Base-by-base conservation (phyloP, 176 grass and related monocot genomes). In the Musa itinerans region DNA sequence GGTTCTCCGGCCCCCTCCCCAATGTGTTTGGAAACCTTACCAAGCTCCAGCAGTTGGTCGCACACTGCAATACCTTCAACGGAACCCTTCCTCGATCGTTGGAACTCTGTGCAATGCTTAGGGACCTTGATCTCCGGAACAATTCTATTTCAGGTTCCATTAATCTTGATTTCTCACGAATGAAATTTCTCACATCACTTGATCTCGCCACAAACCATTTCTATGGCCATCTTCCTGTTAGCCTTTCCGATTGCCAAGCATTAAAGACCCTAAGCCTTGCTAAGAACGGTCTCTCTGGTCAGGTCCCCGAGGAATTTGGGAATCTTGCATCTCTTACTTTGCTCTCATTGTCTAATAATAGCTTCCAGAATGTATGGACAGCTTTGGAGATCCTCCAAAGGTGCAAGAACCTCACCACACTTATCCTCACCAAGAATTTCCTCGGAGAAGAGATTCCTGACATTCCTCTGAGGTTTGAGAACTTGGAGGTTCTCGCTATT, bases 291-390 rank as follows among this genome's bases (percentile, higher is more conserved):
- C 72, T 93, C 11, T 92, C 80, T 0, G 93, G 93, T 72, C 74
- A 90, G 69, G 16, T 97, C 61, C 93, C 93, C 0, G 48, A 82
- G 48, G 81, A 70, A 24, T 93, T 87, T 61, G 21, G 48, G 27
- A 87, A 72, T 1, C 87, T 97, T 6, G 1, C 24, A 20, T 93
- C 90, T 0, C 90, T 97, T 22, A 78, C 88, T 7, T 76, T 89
- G 61, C 88, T 97, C 22, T 93, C 93, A 12, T 58, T 97, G 73
- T 97, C 93, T 0, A 97, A 97, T 80, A 97, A 97, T 80, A 97
- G 86, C 88, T 81, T 97, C 52, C 86, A 85, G 73, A 89, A 89
- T 88, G 75, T 97, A 71, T 87, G 86, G 1, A 84, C 90, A 53
- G 81, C 82, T 2, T 74, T 97, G 25, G 6, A 1, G 2, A 78